Conservation (phyloP, 441 rosid species). For the Erysimum cheiri region DNA sequence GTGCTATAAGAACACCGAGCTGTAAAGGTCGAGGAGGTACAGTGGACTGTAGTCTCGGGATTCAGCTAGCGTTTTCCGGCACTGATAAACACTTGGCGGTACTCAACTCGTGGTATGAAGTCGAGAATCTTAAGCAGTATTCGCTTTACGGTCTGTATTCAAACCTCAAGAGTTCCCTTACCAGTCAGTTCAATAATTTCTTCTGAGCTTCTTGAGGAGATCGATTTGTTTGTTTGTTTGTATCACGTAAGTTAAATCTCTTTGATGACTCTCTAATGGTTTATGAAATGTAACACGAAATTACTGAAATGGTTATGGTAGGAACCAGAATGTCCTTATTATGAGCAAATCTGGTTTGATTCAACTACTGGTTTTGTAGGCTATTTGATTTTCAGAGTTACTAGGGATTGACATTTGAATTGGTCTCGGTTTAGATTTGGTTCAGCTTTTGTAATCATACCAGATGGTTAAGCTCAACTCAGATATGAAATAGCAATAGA, state of each 20-base stretch:
- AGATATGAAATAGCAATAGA: constrained; percentile 19
- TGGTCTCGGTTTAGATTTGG: neutral
- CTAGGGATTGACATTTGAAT: too few relatives aligned
- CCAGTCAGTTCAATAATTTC: constrained; percentile 62
- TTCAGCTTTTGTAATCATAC: neutral
- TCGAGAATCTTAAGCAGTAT: constrained; percentile 78
- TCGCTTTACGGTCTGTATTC: constrained; percentile 76
- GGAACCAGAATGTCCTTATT: constrained; percentile 6
- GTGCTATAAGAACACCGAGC: constrained; percentile 68
- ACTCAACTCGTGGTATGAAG: constrained; percentile 93
- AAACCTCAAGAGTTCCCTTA: constrained; percentile 71
- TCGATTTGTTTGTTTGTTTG: constrained; percentile 33
- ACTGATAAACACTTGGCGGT: constrained; percentile 78
- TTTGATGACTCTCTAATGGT: constrained; percentile 8
- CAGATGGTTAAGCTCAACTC: neutral
- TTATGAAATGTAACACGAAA: neutral
- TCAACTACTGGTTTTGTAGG: neutral
- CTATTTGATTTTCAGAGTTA: too few relatives aligned
- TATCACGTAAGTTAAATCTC: neutral
- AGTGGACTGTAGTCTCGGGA: constrained; percentile 86
- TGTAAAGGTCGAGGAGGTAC: constrained; percentile 66
- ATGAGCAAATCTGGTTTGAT: constrained; percentile 2
- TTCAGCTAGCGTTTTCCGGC: constrained; percentile 87
- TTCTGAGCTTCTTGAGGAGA: constrained; percentile 48
- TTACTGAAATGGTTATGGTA: constrained; percentile 1